Conservation (phyloP, 208 protist species). For the Lotmaria passim region DNA sequence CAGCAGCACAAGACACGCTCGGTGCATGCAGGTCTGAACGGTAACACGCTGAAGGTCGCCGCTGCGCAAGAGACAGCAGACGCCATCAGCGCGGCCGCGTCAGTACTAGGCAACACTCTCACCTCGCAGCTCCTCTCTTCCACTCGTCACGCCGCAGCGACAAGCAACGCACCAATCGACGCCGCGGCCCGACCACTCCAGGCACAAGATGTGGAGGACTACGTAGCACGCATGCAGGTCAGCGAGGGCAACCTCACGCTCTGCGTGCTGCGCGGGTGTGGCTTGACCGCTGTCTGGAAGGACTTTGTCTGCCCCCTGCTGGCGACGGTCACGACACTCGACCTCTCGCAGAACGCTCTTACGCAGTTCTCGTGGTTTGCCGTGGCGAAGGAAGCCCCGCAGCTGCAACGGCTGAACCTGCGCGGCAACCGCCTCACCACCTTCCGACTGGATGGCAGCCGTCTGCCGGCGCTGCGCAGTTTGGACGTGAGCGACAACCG, state of each 20-base stretch:
- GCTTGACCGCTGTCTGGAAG: conserved; percentile 48
- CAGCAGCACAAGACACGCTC: conserved; percentile 9
- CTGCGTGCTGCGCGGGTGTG: conserved; percentile 48
- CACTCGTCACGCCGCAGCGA: neutral
- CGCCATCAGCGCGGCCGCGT: conserved; percentile 26
- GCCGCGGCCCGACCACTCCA: conserved; percentile 26
- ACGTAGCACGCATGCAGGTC: conserved; percentile 29
- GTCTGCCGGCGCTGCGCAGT: conserved; percentile 39
- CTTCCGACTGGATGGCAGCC: conserved; percentile 33
- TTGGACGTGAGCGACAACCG: conserved; percentile 67
- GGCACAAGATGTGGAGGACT: conserved; percentile 35
- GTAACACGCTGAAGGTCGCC: conserved; percentile 46
- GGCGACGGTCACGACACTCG: conserved; percentile 46
- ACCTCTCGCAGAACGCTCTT: conserved; percentile 66
- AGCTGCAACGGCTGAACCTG: conserved; percentile 67
- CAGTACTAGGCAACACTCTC: conserved; percentile 14
- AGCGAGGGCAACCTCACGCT: conserved; percentile 21
- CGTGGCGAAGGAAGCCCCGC: conserved; percentile 48
- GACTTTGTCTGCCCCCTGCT: conserved; percentile 37
- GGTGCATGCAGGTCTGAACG: neutral
- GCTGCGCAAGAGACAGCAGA: conserved; percentile 51
- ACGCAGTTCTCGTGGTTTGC: conserved; percentile 54
- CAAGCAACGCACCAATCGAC: neutral
- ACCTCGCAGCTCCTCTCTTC: neutral
- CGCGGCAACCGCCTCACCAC: conserved; percentile 55